These are phyloP conservation scores for Boeremia lycopersici DNA, from an alignment of 2,329 filamentous ascomycete genomes.

Conservation along the genomic window DNA sequence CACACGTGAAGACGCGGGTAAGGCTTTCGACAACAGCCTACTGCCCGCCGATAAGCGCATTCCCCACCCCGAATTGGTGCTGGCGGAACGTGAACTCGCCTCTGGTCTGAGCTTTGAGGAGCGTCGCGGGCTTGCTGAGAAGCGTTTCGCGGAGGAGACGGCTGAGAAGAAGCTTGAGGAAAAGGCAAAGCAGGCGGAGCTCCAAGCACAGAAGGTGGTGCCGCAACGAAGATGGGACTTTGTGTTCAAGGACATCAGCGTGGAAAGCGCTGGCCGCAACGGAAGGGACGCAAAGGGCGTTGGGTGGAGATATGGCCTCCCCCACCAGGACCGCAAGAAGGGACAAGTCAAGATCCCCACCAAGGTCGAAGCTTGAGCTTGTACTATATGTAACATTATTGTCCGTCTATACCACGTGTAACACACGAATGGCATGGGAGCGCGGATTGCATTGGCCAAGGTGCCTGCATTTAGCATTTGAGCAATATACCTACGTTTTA, in stretches of 20 bases:
- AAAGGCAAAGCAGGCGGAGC: conserved; percentile 52
- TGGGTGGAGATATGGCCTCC: conserved; percentile 66
- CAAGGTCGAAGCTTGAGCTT: conserved; percentile 55
- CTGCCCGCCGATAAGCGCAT: conserved; percentile 68
- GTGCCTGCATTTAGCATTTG: conserved; percentile 13
- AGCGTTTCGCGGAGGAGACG: conserved; percentile 33
- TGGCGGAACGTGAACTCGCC: conserved; percentile 50
- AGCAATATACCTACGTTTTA: conserved; percentile 19
- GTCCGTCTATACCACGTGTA: conserved; percentile 26
- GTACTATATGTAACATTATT: conserved; percentile 32
- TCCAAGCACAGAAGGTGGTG: conserved; percentile 51
- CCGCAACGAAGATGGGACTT: conserved; percentile 63
- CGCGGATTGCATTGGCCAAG: conserved; percentile 13
- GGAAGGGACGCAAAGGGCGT: conserved; percentile 60
- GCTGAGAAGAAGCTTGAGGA: conserved; percentile 49
- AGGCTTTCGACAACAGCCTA: conserved; percentile 64
- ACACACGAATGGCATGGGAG: conserved; percentile 20
- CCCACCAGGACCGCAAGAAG: conserved; percentile 66
- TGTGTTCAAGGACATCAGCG: conserved; percentile 63
- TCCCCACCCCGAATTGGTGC: conserved; percentile 64
- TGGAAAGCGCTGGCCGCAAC: conserved; percentile 60
- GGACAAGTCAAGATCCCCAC: conserved; percentile 68
- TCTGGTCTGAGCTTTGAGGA: conserved; percentile 41
- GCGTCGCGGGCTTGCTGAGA: conserved; percentile 41
- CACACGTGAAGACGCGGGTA: conserved; percentile 68